Evolutionary conservation across 2,329 filamentous ascomycete species (phyloP), one percentile per base, ranked within the genome.

Genomic region (Exophiala sideris): DNA sequence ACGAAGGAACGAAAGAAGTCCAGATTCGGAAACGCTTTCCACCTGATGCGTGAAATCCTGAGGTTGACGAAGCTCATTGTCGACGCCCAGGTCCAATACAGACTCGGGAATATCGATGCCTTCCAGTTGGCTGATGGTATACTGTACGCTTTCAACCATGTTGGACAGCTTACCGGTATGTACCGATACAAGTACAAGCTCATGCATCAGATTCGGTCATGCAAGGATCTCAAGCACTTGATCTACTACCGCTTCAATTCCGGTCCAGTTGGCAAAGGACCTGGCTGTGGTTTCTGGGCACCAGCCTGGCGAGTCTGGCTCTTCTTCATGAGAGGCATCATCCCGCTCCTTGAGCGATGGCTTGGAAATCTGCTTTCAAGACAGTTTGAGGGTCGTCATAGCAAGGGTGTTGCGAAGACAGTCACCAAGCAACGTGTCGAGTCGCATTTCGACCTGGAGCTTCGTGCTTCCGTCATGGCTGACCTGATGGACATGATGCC

Each of bases 401-500:
- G 91, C 77, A 99, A 99, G 74, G 94, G 94, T 60, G 94, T 99
- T 40, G 94, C 94, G 33, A 99, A 99, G 79, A 99, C 94, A 0
- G 94, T 99, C 34, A 99, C 94, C 3, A 99, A 99, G 76, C 94
- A 99, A 74, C 89, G 94, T 75, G 94, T 99, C 5, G 94, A 99
- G 69, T 97, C 94, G 20, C 95, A 99, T 70, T 99, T 96, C 67
- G 94, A 99, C 73, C 80, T 99, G 52, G 94, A 99, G 73, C 84
- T 99, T 47, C 89, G 94, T 66, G 95, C 95, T 12, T 96, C 94
- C 0, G 94, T 99, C 62, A 99, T 99, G 92, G 91, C 92, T 41
- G 94, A 99, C 73, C 78, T 99, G 47, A 96, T 96, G 88, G 94
- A 99, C 67, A 99, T 99, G 95, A 99, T 99, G 94, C 94, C 94